Conservation (phyloP, 139 green algal genomes). For the Coelastrella sp. region DNA sequence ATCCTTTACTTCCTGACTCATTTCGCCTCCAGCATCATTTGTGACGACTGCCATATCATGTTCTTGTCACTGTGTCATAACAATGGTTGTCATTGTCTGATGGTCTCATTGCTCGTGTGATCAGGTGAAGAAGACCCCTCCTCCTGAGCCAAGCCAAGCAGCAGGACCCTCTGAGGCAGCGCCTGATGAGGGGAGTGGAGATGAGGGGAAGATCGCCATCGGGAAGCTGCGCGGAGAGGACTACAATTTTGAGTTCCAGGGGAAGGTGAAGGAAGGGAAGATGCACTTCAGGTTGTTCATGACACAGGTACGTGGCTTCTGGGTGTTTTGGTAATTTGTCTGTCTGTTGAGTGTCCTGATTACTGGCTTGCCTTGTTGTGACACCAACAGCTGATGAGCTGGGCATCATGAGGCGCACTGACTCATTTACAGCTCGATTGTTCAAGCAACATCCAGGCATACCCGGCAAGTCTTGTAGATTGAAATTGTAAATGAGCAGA, state of each 20-base stretch:
- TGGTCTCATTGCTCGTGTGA: too few species aligned
- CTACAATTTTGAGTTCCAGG: constrained; percentile 90
- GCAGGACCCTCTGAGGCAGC: constrained; percentile 1
- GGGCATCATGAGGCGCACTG: too few species aligned
- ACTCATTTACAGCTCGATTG: too few species aligned
- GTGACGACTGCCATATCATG: too few species aligned
- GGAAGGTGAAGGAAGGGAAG: constrained; percentile 81
- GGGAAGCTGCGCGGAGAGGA: constrained; percentile 89
- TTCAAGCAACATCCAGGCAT: too few species aligned
- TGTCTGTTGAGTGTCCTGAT: background rate
- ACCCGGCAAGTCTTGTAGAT: too few species aligned
- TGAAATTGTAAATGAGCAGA: too few species aligned
- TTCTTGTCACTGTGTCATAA: too few species aligned
- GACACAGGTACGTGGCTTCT: constrained; percentile 55
- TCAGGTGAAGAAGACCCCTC: constrained; percentile 42
- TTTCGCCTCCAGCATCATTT: background rate
- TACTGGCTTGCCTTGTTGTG: too few species aligned
- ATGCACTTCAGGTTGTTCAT: constrained; percentile 91
- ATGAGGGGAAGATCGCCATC: constrained; percentile 64
- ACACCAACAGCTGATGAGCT: too few species aligned
- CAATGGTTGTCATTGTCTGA: too few species aligned
- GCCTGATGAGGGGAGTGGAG: background rate
- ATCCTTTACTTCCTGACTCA: background rate
- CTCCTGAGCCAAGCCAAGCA: background rate
- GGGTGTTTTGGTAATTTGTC: background rate